Evolutionary conservation across 306 rosid genomes (phyloP), one percentile per base, ranked within the genome.

Genomic region (Cicer judaicum): DNA sequence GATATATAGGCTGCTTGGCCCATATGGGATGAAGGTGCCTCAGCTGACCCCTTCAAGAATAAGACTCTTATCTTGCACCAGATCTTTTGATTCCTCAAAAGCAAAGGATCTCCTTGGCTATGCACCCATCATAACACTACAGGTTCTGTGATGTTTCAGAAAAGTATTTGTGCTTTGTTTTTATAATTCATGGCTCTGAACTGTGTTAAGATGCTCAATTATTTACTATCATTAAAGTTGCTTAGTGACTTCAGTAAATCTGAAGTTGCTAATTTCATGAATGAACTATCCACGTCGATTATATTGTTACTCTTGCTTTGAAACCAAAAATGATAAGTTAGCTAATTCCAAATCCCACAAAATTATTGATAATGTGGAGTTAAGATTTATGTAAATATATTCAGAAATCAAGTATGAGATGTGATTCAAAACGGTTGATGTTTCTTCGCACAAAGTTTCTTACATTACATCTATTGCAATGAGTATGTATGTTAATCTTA

Each of bases 31-130:
- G 99, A 84, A 86, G 70, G 96, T 95, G 72, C 99, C 99, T 6
- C 99, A 95, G 87, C 82, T 95, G 84, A 95, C 89, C 16, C 99
- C 99, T 79, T 92, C 99, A 73, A 92, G 99, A 84, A 70, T 94
- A 81, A 89, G 96, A 81, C 91, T 94, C n/a, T 80, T 87, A 52
- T 83, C 96, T 73, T 88, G 97, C 85, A 88, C 83, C 85, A 87
- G 99, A 87, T 70, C 96, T 81, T 94, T 92, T 66, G 87, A 85
- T 84, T 84, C 90, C 83, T 87, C 96, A 60, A 94, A 92, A 84
- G 97, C 99, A 78, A 88, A 92, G 70, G 96, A 92, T 67, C 85
- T 74, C 77, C 91, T 95, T 65, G 88, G 88, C 86, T 95, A 95
- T 76, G 80, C 73, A 16, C 96, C 99, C 81, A 86, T 92, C 10